Base-by-base conservation (phyloP, 768 basidiomycete genomes). In the Hydnomerulius pinastri region DNA sequence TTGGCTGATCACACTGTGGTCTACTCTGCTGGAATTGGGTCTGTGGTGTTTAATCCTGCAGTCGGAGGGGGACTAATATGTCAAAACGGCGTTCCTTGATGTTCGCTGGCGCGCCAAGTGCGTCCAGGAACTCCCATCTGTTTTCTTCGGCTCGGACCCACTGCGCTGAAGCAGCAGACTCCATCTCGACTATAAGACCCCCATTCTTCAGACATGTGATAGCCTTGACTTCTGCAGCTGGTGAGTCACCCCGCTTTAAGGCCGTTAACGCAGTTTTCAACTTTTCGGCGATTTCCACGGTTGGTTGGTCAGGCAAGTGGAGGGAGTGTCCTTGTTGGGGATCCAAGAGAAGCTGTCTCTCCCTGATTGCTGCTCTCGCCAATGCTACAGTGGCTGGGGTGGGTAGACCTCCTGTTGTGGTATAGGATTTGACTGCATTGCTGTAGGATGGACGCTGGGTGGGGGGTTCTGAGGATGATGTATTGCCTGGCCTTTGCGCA, bases 101-200 rank as follows among this genome's bases (percentile, higher is more conserved):
- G 4, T 37, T 23, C 0, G 43, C 36, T 0, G 21, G 42, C 0
- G 10, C 4, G 0, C 6, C 21, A 0, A 39, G 42, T 5, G 11
- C 10, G 0, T 12, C 25, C 0, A 50, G 35, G 36, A 50, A 50
- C 0, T 1, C 2, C 2, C 36, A n/a, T 4, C 37, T 38, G 21
- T 30, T 32, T 4, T 0, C 1, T 1, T 17, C 10, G 1, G 15
- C 1, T 1, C 15, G 9, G 0, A 51, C 0, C 38, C 50, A 51
- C 4, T 2, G 0, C 4, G 29, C 37, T 0, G 37, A 6, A 13
- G 17, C 4, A 0, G 7, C 1, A 0, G 2, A 4, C 2, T 38
- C 6, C 10, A 54, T 17, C 29, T 54, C 43, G 0, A 45, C 17
- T 1, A 54, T 38, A 0, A 54, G 21, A 0, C 48, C 43, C 0